Base-by-base conservation (phyloP, 1,284 basidiomycete genomes). In the Cutaneotrichosporon daszewskae region DNA sequence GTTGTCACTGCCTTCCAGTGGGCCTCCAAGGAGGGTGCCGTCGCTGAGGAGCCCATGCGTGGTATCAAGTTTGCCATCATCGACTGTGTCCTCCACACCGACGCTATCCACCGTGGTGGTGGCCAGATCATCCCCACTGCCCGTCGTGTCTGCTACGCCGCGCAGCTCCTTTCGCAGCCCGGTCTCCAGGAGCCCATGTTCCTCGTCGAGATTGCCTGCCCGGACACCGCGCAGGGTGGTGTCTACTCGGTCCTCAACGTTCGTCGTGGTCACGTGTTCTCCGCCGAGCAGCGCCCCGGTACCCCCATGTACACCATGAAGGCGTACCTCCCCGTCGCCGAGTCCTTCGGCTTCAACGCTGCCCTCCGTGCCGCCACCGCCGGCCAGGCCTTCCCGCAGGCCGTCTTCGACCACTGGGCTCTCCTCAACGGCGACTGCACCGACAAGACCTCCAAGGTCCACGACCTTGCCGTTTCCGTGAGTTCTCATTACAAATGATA, bases 61-160 rank as follows among this genome's bases (percentile, higher is more conserved):
- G 92, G 92, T 77, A 81, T 94, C 65, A 88, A 95, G 61, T 79
- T 90, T 78, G 40, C 37, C 32, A 42, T 43, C 45, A 33, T 55
- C 40, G 47, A 49, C 48, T 49, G 48, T 44, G 45, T 45, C 9
- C 55, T 47, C 36, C 52, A 43, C 49, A 44, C 53, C 40, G 95
- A 99, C 79, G 92, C 95, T 58, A 99, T 99, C 69, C 95, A 98
- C 76, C 89, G 95, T 79, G 95, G 95, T 75, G 92, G 92, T 79
- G 94, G 95, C 47, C 95, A 98, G 73, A 91, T 99, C 60, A 96
- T 99, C 54, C 94, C 94, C 25, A 97, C 94, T 10, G 89, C 84
- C 72, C 87, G 95, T 76, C 91, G 95, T 74, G 95, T 87, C 62
- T 85, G 85, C 70, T 97, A 97, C 75, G 95, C n/a, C n/a, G 89